Evolutionary conservation across 108 stramenopile genomes (phyloP), one percentile per base, ranked within the genome.

Genomic region (Pseudonitzschia delicatissima): DNA sequence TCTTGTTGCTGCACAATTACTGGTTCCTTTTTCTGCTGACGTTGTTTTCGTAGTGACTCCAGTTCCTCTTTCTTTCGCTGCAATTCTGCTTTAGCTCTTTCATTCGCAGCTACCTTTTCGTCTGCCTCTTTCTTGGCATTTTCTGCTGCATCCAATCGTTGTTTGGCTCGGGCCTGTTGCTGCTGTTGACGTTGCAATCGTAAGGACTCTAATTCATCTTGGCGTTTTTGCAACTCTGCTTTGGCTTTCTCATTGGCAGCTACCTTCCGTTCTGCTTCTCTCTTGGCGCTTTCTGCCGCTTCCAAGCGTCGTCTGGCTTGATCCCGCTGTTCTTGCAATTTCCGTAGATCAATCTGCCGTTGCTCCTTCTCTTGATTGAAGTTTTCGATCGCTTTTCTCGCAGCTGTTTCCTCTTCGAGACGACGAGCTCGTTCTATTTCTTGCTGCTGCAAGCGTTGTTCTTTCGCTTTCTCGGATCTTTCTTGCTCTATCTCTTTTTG

Each of bases 401-500:
- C 39, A 5, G 21, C 27, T 61, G 37, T 26, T 42, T 39, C 36
- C 5, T 61, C 59, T 42, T 61, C 40, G 26, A 42, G 59, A 4
- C 37, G 36, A 8, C 26, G 15, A 18, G 5, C 7, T 33, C 40
- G 59, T 42, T 61, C 59, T 21, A 20, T 11, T 40, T 61, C 59
- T 27, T 35, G 25, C 21, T 61, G 36, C 34, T 40, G 28, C 48
- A 17, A 49, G 13, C 20, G 7, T 49, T 17, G n/a, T 17, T 49
- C n/a, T n/a, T 49, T 49, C 48, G 48, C 6, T 29, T 3, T 31
- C 53, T 31, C 33, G 29, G 4, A 21, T 7, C 40, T 61, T 42
- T 61, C 57, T 36, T 58, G 17, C 27, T 58, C 20, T 58, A 13
- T 29, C 33, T 58, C 20, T 33, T 26, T n/a, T 61, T 40, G 59